These are phyloP conservation scores for Trifolium repens DNA, from an alignment of 306 rosid species.

Conservation along the genomic window DNA sequence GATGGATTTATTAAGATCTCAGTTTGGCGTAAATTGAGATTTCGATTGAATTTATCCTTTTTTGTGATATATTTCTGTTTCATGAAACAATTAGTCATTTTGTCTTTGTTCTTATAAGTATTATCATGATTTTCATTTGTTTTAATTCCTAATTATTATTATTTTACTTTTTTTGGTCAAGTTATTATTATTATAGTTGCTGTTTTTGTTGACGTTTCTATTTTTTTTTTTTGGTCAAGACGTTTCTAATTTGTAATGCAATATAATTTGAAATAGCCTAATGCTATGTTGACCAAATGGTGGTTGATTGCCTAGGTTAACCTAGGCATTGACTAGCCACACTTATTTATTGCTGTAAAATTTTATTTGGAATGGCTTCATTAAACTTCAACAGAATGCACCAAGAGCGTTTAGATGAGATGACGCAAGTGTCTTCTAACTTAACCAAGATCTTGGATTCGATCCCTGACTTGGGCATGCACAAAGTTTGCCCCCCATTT, in stretches of 20 bases:
- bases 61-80: not conserved
- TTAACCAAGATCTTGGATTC: too few relatives aligned
- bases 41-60: slow-evolving; percentile 8
- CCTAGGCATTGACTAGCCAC: slow-evolving; percentile 37
- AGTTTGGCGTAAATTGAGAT: slow-evolving; percentile 4
- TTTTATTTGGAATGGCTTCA: slow-evolving; percentile 16
- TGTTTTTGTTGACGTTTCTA: not conserved
- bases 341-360: not conserved
- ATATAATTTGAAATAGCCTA: not conserved
- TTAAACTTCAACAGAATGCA: slow-evolving; percentile 15
- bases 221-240: not conserved
- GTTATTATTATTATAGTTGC: not conserved
- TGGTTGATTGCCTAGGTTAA: slow-evolving; percentile 22
- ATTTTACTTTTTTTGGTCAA: not conserved
- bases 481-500: too few relatives aligned
- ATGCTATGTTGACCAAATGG: slow-evolving; percentile 37
- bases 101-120: not conserved
- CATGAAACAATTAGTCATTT: slow-evolving; percentile 6
- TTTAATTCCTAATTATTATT: not conserved
- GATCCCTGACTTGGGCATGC: too few relatives aligned
- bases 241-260: not conserved
- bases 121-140: slow-evolving; percentile 5
- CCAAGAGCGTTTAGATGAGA: too few relatives aligned
- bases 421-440: too few relatives aligned
- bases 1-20: slow-evolving; percentile 18